Conservation (phyloP, 1,139 yeast species). For the Geotrichum armillariae region DNA sequence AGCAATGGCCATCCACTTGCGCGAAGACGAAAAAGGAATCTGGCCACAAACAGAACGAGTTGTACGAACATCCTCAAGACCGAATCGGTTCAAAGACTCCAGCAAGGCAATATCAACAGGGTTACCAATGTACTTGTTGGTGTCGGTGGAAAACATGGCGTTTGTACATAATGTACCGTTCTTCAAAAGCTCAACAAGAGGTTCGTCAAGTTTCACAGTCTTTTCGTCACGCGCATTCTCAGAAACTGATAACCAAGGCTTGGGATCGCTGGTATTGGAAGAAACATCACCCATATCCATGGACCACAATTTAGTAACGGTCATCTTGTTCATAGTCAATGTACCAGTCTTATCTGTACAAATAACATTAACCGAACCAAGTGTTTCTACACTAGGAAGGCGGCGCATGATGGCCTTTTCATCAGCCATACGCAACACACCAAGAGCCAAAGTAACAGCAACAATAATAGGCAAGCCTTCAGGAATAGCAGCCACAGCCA, state of each 20-base stretch:
- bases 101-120: conserved; percentile 92
- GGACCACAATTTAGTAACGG: conserved; percentile 85
- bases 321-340: conserved; percentile 91
- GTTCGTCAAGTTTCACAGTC: conserved; percentile 26
- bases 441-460: conserved; percentile 91
- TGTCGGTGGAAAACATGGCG: conserved; percentile 59
- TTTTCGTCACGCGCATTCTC: conserved; percentile 24
- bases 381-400: conserved; percentile 91
- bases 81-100: conserved; percentile 71
- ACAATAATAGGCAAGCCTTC: conserved; percentile 97
- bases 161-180: conserved; percentile 83
- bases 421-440: conserved; percentile 93
- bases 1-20: conserved; percentile 89
- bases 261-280: conserved; percentile 15
- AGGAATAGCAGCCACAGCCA: conserved; percentile 98
- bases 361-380: conserved; percentile 92
- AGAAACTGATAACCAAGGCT: conserved; percentile 28
- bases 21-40: conserved; percentile 77
- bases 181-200: conserved; percentile 47
- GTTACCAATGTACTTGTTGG: conserved; percentile 77
- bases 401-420: conserved; percentile 91
- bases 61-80: conserved; percentile 66
- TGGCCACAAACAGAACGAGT: conserved; percentile 62
- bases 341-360: conserved; percentile 98
- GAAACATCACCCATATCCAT: conserved; percentile 60